Percentiles rank a stretch among this genome's conserved stretches.
Evolutionary conservation across 2,329 filamentous ascomycete genomes (phyloP).

Genomic region (Emericellopsis cladophorae): DNA sequence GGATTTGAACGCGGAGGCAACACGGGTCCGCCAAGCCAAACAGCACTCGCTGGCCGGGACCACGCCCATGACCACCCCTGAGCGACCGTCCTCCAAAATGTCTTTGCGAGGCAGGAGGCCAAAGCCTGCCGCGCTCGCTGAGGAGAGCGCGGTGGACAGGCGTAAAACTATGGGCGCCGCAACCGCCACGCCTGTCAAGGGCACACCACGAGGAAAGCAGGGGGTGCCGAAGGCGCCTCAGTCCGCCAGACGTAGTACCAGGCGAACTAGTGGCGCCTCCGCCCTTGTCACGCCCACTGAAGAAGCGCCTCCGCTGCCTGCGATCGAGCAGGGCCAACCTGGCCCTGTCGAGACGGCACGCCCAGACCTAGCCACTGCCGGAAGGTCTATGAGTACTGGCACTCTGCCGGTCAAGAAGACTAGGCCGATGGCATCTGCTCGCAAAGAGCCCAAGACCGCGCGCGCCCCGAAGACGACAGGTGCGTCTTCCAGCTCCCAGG

Average conservation of each 20-base stretch:
- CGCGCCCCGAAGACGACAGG: slow-evolving; percentile 23
- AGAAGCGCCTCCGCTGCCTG: slow-evolving; percentile 8
- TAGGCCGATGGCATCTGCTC: slow-evolving; percentile 31
- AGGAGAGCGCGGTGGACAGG: slow-evolving; percentile 30
- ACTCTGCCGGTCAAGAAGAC: slow-evolving; percentile 46
- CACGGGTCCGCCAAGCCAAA: slow-evolving; percentile 49
- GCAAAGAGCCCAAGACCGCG: slow-evolving; percentile 24
- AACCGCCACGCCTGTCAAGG: slow-evolving; percentile 13
- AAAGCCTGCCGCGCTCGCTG: slow-evolving; percentile 40
- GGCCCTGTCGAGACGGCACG: background rate
- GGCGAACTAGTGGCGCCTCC: slow-evolving; percentile 38
- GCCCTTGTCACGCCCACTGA: slow-evolving; percentile 13
- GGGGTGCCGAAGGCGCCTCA: slow-evolving; percentile 10
- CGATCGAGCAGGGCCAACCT: background rate
- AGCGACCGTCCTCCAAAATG: slow-evolving; percentile 46
- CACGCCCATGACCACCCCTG: slow-evolving; percentile 14
- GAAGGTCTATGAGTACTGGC: slow-evolving; percentile 2
- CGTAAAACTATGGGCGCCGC: slow-evolving; percentile 49
- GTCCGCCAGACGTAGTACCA: slow-evolving; percentile 20
- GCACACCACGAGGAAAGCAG: slow-evolving; percentile 15
- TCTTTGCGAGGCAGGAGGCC: slow-evolving; percentile 61
- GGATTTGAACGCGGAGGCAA: slow-evolving; percentile 62
- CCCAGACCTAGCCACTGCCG: slow-evolving; percentile 1
- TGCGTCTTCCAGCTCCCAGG: slow-evolving; percentile 1
- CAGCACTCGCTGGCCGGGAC: slow-evolving; percentile 34